Evolutionary conservation across 208 protist species (phyloP).

Genomic region (Acanthamoeba sp.): DNA sequence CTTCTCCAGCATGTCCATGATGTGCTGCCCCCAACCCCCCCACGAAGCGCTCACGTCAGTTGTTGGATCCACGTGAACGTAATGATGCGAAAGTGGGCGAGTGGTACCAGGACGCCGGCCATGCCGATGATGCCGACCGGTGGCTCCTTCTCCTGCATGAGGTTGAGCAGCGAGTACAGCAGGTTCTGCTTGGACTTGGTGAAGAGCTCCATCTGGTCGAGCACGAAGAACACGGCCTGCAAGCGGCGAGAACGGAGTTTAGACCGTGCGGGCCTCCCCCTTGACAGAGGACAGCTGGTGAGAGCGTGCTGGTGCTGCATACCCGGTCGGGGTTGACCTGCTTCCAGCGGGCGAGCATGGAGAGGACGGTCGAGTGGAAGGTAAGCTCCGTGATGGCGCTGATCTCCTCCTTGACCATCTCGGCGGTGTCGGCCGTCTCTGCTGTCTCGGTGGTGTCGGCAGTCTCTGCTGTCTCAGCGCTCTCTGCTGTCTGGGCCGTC

Average conservation of each 20-base stretch:
- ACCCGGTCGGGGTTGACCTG: not conserved
- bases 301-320: not conserved
- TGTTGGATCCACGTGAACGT: not conserved
- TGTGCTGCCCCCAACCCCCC: not conserved
- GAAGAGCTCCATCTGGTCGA: constrained; percentile 14
- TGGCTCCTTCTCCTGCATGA: constrained; percentile 31
- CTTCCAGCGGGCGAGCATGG: not conserved
- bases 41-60: not conserved
- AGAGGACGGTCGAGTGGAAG: not conserved
- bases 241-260: not conserved
- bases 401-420: not conserved
- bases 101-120: not conserved
- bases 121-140: not conserved
- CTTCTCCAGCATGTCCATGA: constrained; percentile 74
- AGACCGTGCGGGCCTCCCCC: too few relatives aligned
- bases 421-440: not conserved
- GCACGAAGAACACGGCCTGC: not conserved
- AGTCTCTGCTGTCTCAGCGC: too few relatives aligned
- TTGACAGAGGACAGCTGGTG: not conserved
- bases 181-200: constrained; percentile 12
- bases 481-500: too few relatives aligned
- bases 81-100: not conserved
- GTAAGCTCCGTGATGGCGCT: not conserved
- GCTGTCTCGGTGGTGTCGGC: too few relatives aligned
- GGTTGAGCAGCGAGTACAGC: not conserved